Evolutionary conservation across 2,329 filamentous ascomycete genomes (phyloP).

Genomic region (Sarocladium oryzae): DNA sequence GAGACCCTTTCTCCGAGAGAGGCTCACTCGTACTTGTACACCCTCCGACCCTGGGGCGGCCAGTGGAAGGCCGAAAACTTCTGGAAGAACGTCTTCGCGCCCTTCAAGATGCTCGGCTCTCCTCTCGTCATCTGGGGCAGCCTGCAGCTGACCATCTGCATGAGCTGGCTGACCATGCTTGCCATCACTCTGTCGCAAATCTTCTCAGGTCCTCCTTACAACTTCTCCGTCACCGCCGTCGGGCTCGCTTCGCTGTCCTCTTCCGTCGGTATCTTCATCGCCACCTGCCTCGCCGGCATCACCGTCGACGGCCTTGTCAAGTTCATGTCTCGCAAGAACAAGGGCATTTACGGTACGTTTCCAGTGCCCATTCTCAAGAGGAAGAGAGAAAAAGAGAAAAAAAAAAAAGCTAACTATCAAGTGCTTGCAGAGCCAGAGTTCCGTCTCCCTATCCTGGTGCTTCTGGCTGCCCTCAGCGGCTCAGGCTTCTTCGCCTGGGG

Average conservation of each 20-base stretch:
- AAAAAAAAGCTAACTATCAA: not conserved
- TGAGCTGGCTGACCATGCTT: slow-evolving; percentile 1
- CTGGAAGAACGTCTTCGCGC: not conserved
- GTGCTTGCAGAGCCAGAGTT: slow-evolving; percentile 27
- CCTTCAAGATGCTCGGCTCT: not conserved
- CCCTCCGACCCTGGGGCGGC: not conserved
- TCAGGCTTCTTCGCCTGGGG: slow-evolving; percentile 30
- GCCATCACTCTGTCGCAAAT: slow-evolving; percentile 26
- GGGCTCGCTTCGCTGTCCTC: slow-evolving; percentile 16
- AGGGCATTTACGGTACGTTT: slow-evolving; percentile 24
- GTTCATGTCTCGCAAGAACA: slow-evolving; percentile 26
- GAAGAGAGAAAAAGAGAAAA: not conserved
- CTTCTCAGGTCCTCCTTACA: slow-evolving; percentile 29
- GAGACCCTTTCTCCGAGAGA: not conserved
- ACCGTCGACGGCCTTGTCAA: slow-evolving; percentile 27
- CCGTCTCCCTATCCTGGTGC: slow-evolving; percentile 29
- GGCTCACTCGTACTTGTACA: not conserved
- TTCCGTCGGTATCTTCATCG: slow-evolving; percentile 18
- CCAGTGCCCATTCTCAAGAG: too few relatives aligned
- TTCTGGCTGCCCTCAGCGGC: slow-evolving; percentile 27
- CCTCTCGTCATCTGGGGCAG: not conserved
- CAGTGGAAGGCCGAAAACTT: not conserved
- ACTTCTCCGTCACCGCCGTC: slow-evolving; percentile 27
- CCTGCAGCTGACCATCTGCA: slow-evolving; percentile 2
- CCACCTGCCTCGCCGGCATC: slow-evolving; percentile 24